Evolutionary conservation across 202 grass and related monocot genomes (phyloP).

Genomic region (Digitaria exilis): DNA sequence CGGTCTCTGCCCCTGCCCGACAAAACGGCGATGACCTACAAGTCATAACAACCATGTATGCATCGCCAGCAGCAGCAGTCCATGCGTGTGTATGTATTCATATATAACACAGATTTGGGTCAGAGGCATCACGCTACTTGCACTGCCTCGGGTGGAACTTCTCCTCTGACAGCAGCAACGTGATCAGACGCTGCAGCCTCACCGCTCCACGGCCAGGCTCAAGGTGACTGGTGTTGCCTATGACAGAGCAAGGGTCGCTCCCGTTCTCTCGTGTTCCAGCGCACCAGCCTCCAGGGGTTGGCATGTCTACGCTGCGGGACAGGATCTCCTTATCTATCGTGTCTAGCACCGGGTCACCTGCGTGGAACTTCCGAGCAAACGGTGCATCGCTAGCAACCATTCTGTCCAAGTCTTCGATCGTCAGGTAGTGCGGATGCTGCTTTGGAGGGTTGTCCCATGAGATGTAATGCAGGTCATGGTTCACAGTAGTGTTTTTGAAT

Average conservation of each 20-base stretch:
- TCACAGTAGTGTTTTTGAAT: constrained; percentile 80
- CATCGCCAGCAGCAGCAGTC: constrained; percentile 32
- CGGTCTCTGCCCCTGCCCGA: constrained; percentile 1
- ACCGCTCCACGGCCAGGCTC: constrained; percentile 64
- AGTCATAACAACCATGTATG: neutral
- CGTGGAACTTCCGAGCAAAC: constrained; percentile 79
- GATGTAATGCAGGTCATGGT: constrained; percentile 91
- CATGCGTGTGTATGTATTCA: neutral
- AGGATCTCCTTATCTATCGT: constrained; percentile 69
- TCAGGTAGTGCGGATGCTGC: constrained; percentile 85
- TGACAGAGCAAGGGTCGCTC: constrained; percentile 63
- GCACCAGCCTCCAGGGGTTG: constrained; percentile 81
- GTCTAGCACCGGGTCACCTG: constrained; percentile 64
- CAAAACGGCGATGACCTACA: constrained; percentile 21
- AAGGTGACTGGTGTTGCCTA: constrained; percentile 58
- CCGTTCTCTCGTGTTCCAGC: constrained; percentile 51
- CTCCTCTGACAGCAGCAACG: constrained; percentile 61
- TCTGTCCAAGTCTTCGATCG: constrained; percentile 49
- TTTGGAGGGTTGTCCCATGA: constrained; percentile 92
- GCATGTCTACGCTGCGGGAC: constrained; percentile 44
- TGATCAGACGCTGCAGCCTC: constrained; percentile 66
- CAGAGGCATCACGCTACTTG: constrained; percentile 52
- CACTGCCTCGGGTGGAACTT: constrained; percentile 90
- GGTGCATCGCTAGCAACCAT: constrained; percentile 75
- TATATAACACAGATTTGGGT: neutral